Evolutionary conservation across 1,284 basidiomycete genomes (phyloP).

Genomic region (Cutaneotrichosporon cyanovorans): DNA sequence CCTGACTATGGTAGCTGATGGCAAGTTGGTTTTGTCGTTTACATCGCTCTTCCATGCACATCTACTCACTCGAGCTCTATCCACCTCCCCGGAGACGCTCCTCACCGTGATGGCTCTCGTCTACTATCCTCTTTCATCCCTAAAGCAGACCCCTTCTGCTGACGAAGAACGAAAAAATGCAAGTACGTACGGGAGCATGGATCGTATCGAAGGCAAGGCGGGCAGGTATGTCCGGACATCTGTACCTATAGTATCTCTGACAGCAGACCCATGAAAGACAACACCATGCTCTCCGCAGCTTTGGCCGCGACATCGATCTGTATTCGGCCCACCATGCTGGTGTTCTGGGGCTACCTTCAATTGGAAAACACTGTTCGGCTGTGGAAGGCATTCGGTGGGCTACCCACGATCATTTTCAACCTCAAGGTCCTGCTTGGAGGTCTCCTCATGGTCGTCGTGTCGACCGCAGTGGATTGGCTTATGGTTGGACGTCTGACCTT

Average conservation of each 20-base stretch:
- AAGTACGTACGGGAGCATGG: too few relatives aligned
- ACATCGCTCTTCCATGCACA: slow-evolving; percentile 81
- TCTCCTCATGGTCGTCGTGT: slow-evolving; percentile 20
- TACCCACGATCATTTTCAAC: not conserved
- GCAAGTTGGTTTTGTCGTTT: slow-evolving; percentile 69
- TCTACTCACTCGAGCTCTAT: slow-evolving; percentile 77
- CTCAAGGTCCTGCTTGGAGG: slow-evolving; percentile 11
- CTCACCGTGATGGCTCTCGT: slow-evolving; percentile 70
- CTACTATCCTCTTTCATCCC: slow-evolving; percentile 56
- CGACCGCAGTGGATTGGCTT: slow-evolving; percentile 35
- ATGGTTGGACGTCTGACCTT: slow-evolving; percentile 37
- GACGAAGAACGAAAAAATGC: too few relatives aligned
- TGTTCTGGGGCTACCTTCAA: slow-evolving; percentile 74
- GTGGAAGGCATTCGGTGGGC: not conserved
- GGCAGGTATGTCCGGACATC: too few relatives aligned
- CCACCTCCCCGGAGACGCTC: slow-evolving; percentile 87
- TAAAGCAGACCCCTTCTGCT: not conserved
- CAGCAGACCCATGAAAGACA: slow-evolving; percentile 4
- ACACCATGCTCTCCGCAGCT: slow-evolving; percentile 44
- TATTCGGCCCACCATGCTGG: slow-evolving; percentile 74
- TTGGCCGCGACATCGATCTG: slow-evolving; percentile 71
- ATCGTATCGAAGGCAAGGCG: too few relatives aligned
- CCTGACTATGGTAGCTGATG: not conserved
- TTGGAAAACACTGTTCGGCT: slow-evolving; percentile 7
- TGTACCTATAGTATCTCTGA: too few relatives aligned